Percentiles rank a stretch among this genome's conserved stretches.
These are phyloP conservation scores for Crucihimalaya himalaica DNA, from an alignment of 345 rosid genomes.

Conservation along the genomic window DNA sequence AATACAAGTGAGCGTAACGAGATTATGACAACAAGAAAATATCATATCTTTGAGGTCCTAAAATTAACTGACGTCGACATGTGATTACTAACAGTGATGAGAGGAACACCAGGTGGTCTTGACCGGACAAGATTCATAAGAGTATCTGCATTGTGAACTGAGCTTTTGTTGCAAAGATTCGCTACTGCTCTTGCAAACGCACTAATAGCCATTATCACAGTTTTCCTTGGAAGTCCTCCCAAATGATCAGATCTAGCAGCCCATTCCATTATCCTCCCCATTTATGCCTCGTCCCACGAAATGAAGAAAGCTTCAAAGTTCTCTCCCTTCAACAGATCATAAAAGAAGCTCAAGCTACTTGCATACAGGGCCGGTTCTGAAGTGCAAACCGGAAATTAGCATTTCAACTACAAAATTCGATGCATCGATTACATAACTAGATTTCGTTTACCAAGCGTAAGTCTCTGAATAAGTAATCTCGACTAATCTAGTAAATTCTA, in stretches of 20 bases:
- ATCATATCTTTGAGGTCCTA: background rate
- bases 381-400: background rate
- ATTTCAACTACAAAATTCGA: background rate
- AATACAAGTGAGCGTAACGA: constrained; percentile 4
- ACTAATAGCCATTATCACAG: constrained; percentile 63
- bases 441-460: background rate
- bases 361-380: background rate
- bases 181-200: constrained; percentile 68
- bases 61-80: constrained; percentile 78
- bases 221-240: constrained; percentile 76
- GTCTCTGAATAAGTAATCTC: background rate
- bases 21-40: constrained; percentile 23
- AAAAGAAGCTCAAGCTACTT: constrained; percentile 4
- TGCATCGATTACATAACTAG: background rate
- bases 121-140: constrained; percentile 72
- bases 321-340: constrained; percentile 12
- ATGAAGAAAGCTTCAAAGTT: constrained; percentile 15
- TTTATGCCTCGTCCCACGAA: background rate
- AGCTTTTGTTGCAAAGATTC: constrained; percentile 63
- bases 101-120: constrained; percentile 75
- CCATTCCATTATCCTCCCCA: constrained; percentile 71
- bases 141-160: constrained; percentile 75
- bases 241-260: constrained; percentile 66
- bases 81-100: constrained; percentile 95
- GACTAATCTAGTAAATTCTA: constrained; percentile 14